Evolutionary conservation across 2,329 filamentous ascomycete species (phyloP), one percentile per base, ranked within the genome.

Genomic region (Colletotrichum trifolii): DNA sequence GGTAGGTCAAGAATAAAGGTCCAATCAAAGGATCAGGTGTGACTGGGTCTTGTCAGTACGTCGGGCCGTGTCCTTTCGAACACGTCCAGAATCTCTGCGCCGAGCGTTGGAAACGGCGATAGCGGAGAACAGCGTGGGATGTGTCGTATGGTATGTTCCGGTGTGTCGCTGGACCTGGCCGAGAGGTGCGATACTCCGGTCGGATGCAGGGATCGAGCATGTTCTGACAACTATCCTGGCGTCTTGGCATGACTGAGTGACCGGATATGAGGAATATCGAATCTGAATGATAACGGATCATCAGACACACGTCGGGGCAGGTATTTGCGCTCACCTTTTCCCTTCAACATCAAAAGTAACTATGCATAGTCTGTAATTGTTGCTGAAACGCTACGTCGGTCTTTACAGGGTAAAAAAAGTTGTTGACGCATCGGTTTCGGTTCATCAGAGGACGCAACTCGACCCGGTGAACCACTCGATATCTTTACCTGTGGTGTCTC

Each of bases 21-120:
- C 53, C 42, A 46, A 25, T 55, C 25, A 42, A 46, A 45, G 42
- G 33, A 38, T 46, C 33, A 46, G 33, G 36, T 46, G 53, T 45
- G 43, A 17, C 15, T 55, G 34, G 42, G 40, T 46, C 40, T 25
- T 25, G 25, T 25, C 13, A 46, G 25, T 46, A 34, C 38, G 34
- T 54, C 52, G 52, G 52, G 38, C 39, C 17, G 39, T 43, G 38
- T 13, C 33, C 33, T 25, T 54, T 43, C 12, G 40, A 35, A 42
- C 38, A 39, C 52, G 43, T 8, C 52, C 52, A 54, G 13, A 12
- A 33, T 34, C 17, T 42, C 17, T 4, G 34, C 11, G 15, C 15
- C 36, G 49, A 52, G 39, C n/a, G 34, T 52, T 34, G 36, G 13
- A 13, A 43, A 35, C 25, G 7, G 15, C 17, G 17, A 48, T 25